Percentiles rank a stretch among this genome's conserved stretches.
Evolutionary conservation across 176 grass and related monocot genomes (phyloP).

Genomic region (bread wheat (Triticum aestivum)): IWGSC_CS_RefSeq_v2.1 NC_057802.1:397436330-397436829

Average conservation of each 20-base stretch:
- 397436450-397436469: neutral
- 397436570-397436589: neutral
- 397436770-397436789: neutral
- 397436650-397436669: neutral
- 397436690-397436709: neutral
- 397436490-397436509: neutral
- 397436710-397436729: neutral
- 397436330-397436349: neutral
- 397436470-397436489: neutral
- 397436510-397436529: slow-evolving; percentile 2
- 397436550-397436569: neutral
- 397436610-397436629: neutral
- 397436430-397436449: neutral
- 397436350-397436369: neutral
- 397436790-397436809: neutral
- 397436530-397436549: neutral
- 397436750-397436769: neutral
- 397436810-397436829: neutral
- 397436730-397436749: neutral
- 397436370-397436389: neutral
- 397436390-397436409: neutral
- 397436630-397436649: neutral
- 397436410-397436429: neutral
- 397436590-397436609: neutral
- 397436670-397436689: neutral